Base-by-base conservation (phyloP, 1,284 basidiomycete species). In the Sporisorium exsertum region DNA sequence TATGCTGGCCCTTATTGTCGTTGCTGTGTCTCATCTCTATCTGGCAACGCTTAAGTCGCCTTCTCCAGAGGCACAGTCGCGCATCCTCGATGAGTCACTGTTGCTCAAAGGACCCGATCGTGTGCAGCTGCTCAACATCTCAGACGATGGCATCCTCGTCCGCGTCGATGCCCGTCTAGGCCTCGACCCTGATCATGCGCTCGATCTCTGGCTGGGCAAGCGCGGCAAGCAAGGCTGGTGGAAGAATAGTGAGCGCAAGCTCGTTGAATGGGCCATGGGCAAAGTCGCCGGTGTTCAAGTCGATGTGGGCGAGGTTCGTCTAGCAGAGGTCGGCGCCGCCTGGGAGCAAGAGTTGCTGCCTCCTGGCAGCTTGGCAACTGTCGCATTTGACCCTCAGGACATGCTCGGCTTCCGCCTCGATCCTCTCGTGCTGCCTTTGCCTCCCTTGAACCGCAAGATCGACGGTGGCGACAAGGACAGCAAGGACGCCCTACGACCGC, bases 401-500 rank as follows among this genome's bases (percentile, higher is more conserved):
- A 68, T 83, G 68, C 67, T 83, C 40, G 51, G 78, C 18, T 81
- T 81, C 73, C 72, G 81, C 49, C 72, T 81, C 6, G 78, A 82
- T 46, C 78, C 81, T 15, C 66, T 82, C n/a, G 61, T 76, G 26
- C 45, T 82, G 18, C 81, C 80, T n/a, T 32, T 82, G 7, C 80
- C 81, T n/a, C 51, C 43, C 2, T 51, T 82, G 24, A 73, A 71
- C 26, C 64, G 66, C 53, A 72, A 64, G 53, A 55, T 69, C 13
- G 35, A 58, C 18, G 52, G 47, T 5, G 58, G 59, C 27, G 43
- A 42, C 37, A 55, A 76, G 18, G 57, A 63, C 27, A 47, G 47
- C 45, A 55, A 61, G 20, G 63, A 64, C 15, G n/a, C 62, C 1
- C 65, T 68, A 3, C 64, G 61, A 9, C 73, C 73, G 8, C 73